These are phyloP conservation scores for Corrigiola litoralis DNA, from an alignment of 179 eudicot species.

Conservation along the genomic window DNA sequence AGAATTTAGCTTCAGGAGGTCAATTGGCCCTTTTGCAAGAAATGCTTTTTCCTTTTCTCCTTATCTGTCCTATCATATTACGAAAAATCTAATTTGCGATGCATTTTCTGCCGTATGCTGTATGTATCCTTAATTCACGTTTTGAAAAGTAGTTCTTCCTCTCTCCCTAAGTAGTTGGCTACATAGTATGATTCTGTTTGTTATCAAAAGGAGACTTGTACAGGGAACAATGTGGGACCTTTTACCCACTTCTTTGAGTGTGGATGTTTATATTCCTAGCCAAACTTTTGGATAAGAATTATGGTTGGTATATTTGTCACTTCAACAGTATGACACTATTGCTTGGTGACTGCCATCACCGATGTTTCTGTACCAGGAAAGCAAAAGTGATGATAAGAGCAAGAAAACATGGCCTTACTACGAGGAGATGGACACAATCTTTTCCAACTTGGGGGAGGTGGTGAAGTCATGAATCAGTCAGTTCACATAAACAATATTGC, in stretches of 20 bases:
- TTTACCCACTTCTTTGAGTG: neutral
- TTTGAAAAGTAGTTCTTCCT: neutral
- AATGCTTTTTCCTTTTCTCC: neutral
- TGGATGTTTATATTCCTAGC: neutral
- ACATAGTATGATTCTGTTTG: no score
- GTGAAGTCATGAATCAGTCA: constrained; percentile 27
- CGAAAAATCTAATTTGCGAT: no score
- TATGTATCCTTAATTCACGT: no score
- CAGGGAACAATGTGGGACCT: neutral
- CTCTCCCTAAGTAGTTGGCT: no score
- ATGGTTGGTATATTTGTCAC: neutral
- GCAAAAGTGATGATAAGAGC: constrained; percentile 35
- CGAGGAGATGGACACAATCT: constrained; percentile 40
- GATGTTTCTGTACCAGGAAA: constrained; percentile 39
- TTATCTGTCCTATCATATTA: no score
- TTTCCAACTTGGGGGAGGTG: constrained; percentile 36
- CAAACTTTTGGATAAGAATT: neutral
- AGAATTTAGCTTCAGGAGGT: no score
- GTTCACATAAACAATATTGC: neutral
- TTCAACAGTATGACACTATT: neutral
- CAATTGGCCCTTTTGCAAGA: no score
- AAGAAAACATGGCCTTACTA: constrained; percentile 50
- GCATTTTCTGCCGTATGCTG: no score
- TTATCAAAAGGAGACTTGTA: no score
- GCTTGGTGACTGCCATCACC: neutral